These are phyloP conservation scores for Komagataea norvegica DNA, from an alignment of 1,139 yeast genomes.

Conservation along the genomic window DNA sequence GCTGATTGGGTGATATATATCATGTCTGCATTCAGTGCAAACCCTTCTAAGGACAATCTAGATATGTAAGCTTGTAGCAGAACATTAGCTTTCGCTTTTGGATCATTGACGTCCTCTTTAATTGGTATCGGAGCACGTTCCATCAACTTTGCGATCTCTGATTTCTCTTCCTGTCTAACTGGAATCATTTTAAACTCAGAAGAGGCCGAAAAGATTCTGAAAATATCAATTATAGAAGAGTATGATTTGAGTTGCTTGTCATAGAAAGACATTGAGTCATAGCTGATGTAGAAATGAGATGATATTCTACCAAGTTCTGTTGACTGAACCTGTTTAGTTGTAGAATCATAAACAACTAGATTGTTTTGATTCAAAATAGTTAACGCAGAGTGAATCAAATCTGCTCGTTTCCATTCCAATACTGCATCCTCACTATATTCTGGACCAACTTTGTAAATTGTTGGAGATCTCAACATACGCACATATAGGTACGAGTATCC, in stretches of 20 bases:
- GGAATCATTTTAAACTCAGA: conserved; percentile 84
- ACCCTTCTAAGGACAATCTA: conserved; percentile 69
- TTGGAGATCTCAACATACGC: conserved; percentile 73
- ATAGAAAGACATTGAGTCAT: conserved; percentile 64
- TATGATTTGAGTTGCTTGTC: conserved; percentile 58
- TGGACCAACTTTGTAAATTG: conserved; percentile 69
- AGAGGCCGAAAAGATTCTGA: conserved; percentile 72
- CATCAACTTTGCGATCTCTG: conserved; percentile 66
- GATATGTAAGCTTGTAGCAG: conserved; percentile 84
- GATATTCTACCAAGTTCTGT: conserved; percentile 85
- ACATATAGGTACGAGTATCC: conserved; percentile 75
- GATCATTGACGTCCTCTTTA: conserved; percentile 64
- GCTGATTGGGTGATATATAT: conserved; percentile 90
- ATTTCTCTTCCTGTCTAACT: conserved; percentile 79
- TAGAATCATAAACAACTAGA: conserved; percentile 54
- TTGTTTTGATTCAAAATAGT: conserved; percentile 48
- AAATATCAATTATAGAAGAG: conserved; percentile 65
- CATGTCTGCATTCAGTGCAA: conserved; percentile 93
- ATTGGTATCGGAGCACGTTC: conserved; percentile 85
- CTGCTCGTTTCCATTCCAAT: conserved; percentile 51
- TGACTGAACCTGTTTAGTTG: conserved; percentile 43
- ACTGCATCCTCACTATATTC: conserved; percentile 51
- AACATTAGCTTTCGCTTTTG: conserved; percentile 74
- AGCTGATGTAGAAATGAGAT: conserved; percentile 78
- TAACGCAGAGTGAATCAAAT: conserved; percentile 75